A percentile compares a stretch with the other conserved stretches of the same genome.
These are phyloP conservation scores for Tuber aestivum DNA, from an alignment of 495 filamentous ascomycete species.

Conservation along the genomic window DNA sequence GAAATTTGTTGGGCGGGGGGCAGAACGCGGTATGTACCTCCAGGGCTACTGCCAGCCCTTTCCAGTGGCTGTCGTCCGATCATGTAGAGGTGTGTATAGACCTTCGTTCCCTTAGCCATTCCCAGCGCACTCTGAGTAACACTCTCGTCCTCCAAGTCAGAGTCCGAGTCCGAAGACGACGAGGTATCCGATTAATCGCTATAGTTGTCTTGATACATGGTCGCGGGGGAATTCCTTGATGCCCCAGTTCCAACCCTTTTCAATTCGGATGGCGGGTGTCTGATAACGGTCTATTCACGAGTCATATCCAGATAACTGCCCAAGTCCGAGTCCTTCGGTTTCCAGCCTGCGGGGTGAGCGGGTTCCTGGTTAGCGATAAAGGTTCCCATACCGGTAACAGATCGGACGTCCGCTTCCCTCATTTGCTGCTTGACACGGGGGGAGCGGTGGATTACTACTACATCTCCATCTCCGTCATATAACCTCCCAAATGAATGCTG, in stretches of 20 bases:
- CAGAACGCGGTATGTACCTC: slow-evolving; percentile 35
- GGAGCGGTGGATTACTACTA: slow-evolving; percentile 20
- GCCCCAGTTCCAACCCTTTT: slow-evolving; percentile 8
- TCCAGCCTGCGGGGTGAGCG: slow-evolving; percentile 33
- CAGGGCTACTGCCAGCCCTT: slow-evolving; percentile 36
- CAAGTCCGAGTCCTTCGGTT: slow-evolving; percentile 33
- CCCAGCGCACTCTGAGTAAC: slow-evolving; percentile 36
- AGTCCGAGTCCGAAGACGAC: slow-evolving; percentile 35
- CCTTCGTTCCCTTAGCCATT: slow-evolving; percentile 41
- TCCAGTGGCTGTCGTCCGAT: slow-evolving; percentile 28
- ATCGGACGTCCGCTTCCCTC: slow-evolving; percentile 16
- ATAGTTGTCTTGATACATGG: slow-evolving; percentile 21
- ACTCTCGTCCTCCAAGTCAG: slow-evolving; percentile 29
- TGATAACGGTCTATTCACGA: slow-evolving; percentile 22
- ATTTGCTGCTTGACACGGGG: slow-evolving; percentile 22
- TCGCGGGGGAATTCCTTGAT: slow-evolving; percentile 12
- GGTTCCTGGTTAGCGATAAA: slow-evolving; percentile 35
- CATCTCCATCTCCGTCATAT: slow-evolving; percentile 33
- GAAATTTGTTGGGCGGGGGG: slow-evolving; percentile 28
- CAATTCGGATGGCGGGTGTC: slow-evolving; percentile 22
- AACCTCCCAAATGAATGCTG: slow-evolving; percentile 17
- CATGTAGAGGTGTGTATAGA: slow-evolving; percentile 32
- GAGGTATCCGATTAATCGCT: slow-evolving; percentile 22
- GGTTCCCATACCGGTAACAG: slow-evolving; percentile 8
- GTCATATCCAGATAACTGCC: slow-evolving; percentile 25